Evolutionary conservation across 1,139 yeast species (phyloP).

Genomic region (Magnusiomyces paraingens): DNA sequence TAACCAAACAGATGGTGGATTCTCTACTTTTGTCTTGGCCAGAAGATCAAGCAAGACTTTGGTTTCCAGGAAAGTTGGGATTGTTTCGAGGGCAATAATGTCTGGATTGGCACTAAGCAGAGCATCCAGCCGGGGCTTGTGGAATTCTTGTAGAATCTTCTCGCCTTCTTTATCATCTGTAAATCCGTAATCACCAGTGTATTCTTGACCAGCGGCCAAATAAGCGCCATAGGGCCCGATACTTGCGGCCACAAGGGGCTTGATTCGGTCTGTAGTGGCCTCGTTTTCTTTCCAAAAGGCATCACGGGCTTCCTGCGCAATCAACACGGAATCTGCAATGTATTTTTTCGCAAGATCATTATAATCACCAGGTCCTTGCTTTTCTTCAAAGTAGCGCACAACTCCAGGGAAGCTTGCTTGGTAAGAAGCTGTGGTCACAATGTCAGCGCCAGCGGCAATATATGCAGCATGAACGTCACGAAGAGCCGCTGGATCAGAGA

Average conservation of each 20-base stretch:
- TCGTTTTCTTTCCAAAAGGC: slow-evolving; percentile 4
- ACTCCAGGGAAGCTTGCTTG: slow-evolving; percentile 38
- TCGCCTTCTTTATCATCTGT: slow-evolving; percentile 21
- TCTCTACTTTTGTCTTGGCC: neutral
- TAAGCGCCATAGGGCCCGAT: slow-evolving; percentile 72
- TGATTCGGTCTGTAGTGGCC: slow-evolving; percentile 4
- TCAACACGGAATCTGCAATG: slow-evolving; percentile 30
- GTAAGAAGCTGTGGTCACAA: slow-evolving; percentile 55
- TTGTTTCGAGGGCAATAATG: slow-evolving; percentile 56
- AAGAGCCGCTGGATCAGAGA: slow-evolving; percentile 44
- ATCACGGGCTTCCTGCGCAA: slow-evolving; percentile 30
- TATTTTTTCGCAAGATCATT: slow-evolving; percentile 10
- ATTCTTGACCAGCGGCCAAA: slow-evolving; percentile 60
- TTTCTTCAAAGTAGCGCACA: slow-evolving; percentile 2
- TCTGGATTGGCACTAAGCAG: slow-evolving; percentile 42
- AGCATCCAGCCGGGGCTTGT: slow-evolving; percentile 42
- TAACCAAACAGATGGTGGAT: slow-evolving; percentile 7
- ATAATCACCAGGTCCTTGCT: neutral
- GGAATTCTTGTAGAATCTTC: slow-evolving; percentile 41
- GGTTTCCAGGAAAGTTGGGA: slow-evolving; percentile 51
- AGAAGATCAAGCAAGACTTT: slow-evolving; percentile 31
- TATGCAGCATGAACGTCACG: slow-evolving; percentile 46
- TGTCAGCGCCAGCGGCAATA: slow-evolving; percentile 48
- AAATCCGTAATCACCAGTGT: slow-evolving; percentile 51
- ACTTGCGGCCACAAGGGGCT: slow-evolving; percentile 45